A percentile compares a stretch with the other conserved stretches of the same genome.
phyloP scores from a whole-genome alignment of 1,284 basidiomycete genomes.

The Leucocoprinus gongylophorus region DNA sequence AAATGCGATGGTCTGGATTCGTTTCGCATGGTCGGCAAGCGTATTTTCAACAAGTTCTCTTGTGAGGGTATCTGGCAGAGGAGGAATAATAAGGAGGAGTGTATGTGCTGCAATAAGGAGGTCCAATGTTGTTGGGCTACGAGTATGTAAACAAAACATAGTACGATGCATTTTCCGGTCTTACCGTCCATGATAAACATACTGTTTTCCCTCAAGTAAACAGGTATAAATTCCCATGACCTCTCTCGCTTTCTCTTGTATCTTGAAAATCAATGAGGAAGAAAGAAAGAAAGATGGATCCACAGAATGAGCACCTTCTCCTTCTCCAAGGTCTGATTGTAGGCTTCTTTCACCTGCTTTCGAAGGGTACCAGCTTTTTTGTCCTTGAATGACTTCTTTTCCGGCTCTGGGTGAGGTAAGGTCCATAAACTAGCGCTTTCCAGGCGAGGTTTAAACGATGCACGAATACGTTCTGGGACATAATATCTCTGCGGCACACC shows the following conservation, averaged over 20 bases:
- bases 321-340: conserved; percentile 49
- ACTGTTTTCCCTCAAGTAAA: conserved; percentile 45
- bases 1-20: conserved; percentile 34
- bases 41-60: conserved; percentile 43
- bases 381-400: conserved; percentile 31
- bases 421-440: conserved; percentile 61
- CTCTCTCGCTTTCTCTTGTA: conserved; percentile 50
- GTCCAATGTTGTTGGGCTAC: conserved; percentile 56
- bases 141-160: neutral
- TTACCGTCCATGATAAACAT: conserved; percentile 46
- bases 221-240: conserved; percentile 51
- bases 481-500: conserved; percentile 67
- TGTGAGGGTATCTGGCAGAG: conserved; percentile 55
- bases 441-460: conserved; percentile 47
- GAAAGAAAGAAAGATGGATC: neutral
- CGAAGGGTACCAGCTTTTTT: conserved; percentile 22
- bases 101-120: conserved; percentile 60
- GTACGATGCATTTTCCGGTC: neutral
- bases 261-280: conserved; percentile 30
- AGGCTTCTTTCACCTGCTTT: conserved; percentile 35
- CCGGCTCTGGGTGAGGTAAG: conserved; percentile 37
- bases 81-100: conserved; percentile 49
- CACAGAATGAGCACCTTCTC: conserved; percentile 45
- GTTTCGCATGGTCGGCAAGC: conserved; percentile 49
- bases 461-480: conserved; percentile 56